A percentile compares a stretch with the other conserved stretches of the same genome.
Conservation (phyloP, 208 protist species). For the Endotrypanum monterogeii region DNA sequence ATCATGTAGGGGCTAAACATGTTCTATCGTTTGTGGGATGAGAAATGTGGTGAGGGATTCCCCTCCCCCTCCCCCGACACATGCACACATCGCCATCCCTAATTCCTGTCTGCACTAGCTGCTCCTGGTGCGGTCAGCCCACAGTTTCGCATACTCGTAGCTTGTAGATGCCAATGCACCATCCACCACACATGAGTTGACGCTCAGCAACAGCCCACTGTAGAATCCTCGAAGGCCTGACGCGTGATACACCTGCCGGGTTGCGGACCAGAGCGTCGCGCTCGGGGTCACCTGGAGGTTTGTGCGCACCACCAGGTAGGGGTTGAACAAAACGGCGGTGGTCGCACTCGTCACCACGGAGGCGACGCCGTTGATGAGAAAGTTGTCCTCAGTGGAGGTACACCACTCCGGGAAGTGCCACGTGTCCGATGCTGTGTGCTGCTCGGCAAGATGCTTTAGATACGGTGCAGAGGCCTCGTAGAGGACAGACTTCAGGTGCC, state of each 20-base stretch:
- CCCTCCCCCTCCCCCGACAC: not conserved
- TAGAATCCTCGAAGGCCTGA: slow-evolving; percentile 72
- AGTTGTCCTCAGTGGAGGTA: slow-evolving; percentile 67
- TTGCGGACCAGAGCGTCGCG: slow-evolving; percentile 57
- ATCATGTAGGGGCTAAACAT: too few species aligned
- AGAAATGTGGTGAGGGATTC: not conserved
- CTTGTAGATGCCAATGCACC: slow-evolving; percentile 73
- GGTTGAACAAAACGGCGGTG: slow-evolving; percentile 84
- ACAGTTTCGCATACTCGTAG: slow-evolving; percentile 90
- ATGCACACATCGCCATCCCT: not conserved
- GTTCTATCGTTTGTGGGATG: too few species aligned
- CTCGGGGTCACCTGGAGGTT: slow-evolving; percentile 77
- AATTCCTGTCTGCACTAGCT: slow-evolving; percentile 5
- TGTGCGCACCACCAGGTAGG: slow-evolving; percentile 81
- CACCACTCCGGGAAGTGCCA: slow-evolving; percentile 41
- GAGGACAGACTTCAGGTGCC: slow-evolving; percentile 45
- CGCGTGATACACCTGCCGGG: slow-evolving; percentile 47
- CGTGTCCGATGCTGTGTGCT: not conserved
- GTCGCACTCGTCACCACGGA: slow-evolving; percentile 64
- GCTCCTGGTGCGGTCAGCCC: slow-evolving; percentile 51
- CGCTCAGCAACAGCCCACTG: slow-evolving; percentile 65
- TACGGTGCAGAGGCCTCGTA: slow-evolving; percentile 43
- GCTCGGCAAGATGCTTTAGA: slow-evolving; percentile 24
- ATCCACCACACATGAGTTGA: slow-evolving; percentile 73
- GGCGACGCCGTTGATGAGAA: slow-evolving; percentile 63